Conservation (phyloP, 2,329 filamentous ascomycete species). For the Chlorencoelia australis region DNA sequence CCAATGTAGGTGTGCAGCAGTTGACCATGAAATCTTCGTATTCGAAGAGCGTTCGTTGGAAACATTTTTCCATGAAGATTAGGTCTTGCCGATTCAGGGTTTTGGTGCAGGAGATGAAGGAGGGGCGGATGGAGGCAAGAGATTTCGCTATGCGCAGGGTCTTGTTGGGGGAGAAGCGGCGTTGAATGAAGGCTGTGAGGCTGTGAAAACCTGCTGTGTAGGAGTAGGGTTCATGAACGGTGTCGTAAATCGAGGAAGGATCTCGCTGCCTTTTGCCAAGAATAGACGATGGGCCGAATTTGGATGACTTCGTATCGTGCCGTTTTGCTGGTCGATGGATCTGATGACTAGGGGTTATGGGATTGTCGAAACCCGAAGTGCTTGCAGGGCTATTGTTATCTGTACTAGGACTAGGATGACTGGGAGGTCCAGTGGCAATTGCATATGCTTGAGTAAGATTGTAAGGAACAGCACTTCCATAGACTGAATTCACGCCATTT, state of each 20-base stretch:
- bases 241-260: constrained; percentile 78
- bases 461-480: constrained; percentile 38
- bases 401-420: constrained; percentile 53
- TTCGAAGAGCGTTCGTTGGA: constrained; percentile 85
- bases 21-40: constrained; percentile 88
- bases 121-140: constrained; percentile 80
- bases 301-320: constrained; percentile 21
- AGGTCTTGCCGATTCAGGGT: constrained; percentile 83
- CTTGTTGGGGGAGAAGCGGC: constrained; percentile 68
- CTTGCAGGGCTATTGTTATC: constrained; percentile 51
- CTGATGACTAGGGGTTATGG: constrained; percentile 29
- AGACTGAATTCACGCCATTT: constrained; percentile 34
- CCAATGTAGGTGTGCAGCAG: constrained; percentile 81
- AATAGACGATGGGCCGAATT: constrained; percentile 22
- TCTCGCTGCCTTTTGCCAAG: constrained; percentile 52
- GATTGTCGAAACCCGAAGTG: constrained; percentile 42
- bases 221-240: constrained; percentile 81
- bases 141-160: constrained; percentile 77
- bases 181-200: constrained; percentile 69
- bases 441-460: constrained; percentile 57
- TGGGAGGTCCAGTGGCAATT: constrained; percentile 52
- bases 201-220: constrained; percentile 88
- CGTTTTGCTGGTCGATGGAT: constrained; percentile 21
- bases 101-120: constrained; percentile 84
- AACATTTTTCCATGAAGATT: constrained; percentile 95